A percentile compares a stretch with the other conserved stretches of the same genome.
Evolutionary conservation across 305 asterid species (phyloP).

Genomic region (Andrographis paniculata): DNA sequence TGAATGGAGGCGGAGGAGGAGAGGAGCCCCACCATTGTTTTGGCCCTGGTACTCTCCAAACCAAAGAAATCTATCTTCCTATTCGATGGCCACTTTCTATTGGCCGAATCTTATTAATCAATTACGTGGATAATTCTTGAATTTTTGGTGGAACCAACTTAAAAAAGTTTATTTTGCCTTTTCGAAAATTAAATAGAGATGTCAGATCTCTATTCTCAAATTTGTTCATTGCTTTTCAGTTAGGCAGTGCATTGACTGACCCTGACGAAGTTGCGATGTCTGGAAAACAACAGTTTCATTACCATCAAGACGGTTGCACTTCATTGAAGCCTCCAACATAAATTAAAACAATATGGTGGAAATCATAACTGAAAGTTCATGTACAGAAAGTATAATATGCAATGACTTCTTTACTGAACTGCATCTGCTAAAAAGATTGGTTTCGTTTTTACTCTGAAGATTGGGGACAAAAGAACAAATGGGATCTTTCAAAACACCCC

Average conservation of each 20-base stretch:
- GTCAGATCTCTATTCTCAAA: no score
- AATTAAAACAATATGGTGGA: no score
- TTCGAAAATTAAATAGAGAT: no score
- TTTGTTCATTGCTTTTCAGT: no score
- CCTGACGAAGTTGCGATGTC: no score
- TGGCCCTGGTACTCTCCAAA: background rate
- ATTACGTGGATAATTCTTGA: background rate
- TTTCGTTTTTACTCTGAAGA: background rate
- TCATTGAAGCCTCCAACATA: no score
- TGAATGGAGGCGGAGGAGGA: conserved; percentile 37
- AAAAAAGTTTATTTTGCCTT: no score
- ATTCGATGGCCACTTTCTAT: conserved; percentile 20
- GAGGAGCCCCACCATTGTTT: conserved; percentile 33
- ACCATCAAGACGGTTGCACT: no score
- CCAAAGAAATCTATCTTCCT: conserved; percentile 13
- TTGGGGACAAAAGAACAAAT: background rate
- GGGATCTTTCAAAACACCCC: conserved; percentile 3
- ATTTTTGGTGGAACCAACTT: background rate
- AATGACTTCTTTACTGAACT: no score
- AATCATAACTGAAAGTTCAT: conserved; percentile 9
- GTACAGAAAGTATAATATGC: conserved; percentile 17
- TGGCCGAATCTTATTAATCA: conserved; percentile 19
- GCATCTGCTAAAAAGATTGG: no score
- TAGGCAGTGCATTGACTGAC: no score
- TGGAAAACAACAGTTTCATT: no score